Percentiles rank a stretch among this genome's conserved stretches.
phyloP scores from a whole-genome alignment of 2,329 filamentous ascomycete species.

The Paecilomyces dactylethromorphus region DNA sequence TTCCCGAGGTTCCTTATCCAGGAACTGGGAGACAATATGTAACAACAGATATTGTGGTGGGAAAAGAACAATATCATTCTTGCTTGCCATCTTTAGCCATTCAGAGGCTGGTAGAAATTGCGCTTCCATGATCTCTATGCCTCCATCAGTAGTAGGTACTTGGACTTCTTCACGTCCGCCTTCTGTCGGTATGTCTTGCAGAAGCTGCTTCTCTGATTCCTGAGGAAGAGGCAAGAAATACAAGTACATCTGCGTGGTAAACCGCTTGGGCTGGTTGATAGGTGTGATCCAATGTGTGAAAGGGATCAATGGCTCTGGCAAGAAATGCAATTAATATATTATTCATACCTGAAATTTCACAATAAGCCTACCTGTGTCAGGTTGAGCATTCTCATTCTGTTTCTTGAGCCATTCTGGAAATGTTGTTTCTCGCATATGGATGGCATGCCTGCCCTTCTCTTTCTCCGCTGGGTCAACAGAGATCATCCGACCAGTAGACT shows the following conservation, averaged over 20 bases:
- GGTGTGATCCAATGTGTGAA: constrained; percentile 95
- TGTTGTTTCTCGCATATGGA: constrained; percentile 59
- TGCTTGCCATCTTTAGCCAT: constrained; percentile 62
- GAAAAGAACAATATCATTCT: constrained; percentile 71
- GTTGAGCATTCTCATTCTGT: constrained; percentile 27
- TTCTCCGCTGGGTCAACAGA: constrained; percentile 54
- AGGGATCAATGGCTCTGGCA: constrained; percentile 59
- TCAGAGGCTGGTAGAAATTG: constrained; percentile 63
- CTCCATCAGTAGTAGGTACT: constrained; percentile 64
- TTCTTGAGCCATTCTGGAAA: constrained; percentile 61
- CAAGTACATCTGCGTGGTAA: constrained; percentile 94
- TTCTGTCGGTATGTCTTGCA: constrained; percentile 28
- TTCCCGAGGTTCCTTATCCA: constrained; percentile 32
- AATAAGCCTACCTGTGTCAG: constrained; percentile 51
- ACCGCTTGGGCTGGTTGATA: constrained; percentile 61
- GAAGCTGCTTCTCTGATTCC: constrained; percentile 21
- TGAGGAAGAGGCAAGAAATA: constrained; percentile 69
- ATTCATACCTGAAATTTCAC: not conserved
- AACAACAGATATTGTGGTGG: constrained; percentile 73
- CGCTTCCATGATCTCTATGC: constrained; percentile 66
- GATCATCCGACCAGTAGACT: constrained; percentile 45
- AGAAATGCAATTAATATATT: not conserved
- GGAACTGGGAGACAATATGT: constrained; percentile 44
- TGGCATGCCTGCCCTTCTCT: constrained; percentile 58
- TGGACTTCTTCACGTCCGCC: constrained; percentile 54